Conservation (phyloP, 2,329 filamentous ascomycete species). For the Neofusicoccum ribis region DNA sequence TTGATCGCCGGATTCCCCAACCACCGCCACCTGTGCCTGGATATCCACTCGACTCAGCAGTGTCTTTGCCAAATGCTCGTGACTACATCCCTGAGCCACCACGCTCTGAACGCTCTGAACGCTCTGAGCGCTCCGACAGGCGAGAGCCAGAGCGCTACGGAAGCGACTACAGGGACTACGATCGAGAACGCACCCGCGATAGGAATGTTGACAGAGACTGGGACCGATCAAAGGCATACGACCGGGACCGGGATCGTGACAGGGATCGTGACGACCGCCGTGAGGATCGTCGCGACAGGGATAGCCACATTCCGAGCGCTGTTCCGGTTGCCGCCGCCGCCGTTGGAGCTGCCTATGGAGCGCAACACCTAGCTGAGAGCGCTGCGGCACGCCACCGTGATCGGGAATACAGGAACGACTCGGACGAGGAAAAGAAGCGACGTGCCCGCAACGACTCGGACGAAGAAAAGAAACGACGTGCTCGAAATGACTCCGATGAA, state of each 20-base stretch:
- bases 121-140: conserved; percentile 31
- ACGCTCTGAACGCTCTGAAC: conserved; percentile 24
- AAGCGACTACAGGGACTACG: conserved; percentile 20
- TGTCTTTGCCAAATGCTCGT: not conserved
- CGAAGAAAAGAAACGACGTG: conserved; percentile 27
- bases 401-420: not conserved
- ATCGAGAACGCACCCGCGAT: conserved; percentile 20
- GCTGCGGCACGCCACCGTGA: conserved; percentile 7
- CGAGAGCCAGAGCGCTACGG: conserved; percentile 17
- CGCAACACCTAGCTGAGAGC: conserved; percentile 24
- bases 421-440: conserved; percentile 30
- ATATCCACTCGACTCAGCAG: conserved; percentile 3
- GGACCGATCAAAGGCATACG: conserved; percentile 19
- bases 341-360: conserved; percentile 25
- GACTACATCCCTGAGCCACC: conserved; percentile 18
- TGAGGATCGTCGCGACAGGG: conserved; percentile 23
- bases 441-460: conserved; percentile 25
- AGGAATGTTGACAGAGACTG: conserved; percentile 22
- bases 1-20: conserved; percentile 36
- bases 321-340: conserved; percentile 28
- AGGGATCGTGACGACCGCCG: conserved; percentile 22
- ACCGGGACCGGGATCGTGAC: conserved; percentile 22
- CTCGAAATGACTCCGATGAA: conserved; percentile 26
- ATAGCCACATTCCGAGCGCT: conserved; percentile 17
- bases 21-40: not conserved